phyloP scores from a whole-genome alignment of 2,329 filamentous ascomycete species.

The Phoma sp. region DNA sequence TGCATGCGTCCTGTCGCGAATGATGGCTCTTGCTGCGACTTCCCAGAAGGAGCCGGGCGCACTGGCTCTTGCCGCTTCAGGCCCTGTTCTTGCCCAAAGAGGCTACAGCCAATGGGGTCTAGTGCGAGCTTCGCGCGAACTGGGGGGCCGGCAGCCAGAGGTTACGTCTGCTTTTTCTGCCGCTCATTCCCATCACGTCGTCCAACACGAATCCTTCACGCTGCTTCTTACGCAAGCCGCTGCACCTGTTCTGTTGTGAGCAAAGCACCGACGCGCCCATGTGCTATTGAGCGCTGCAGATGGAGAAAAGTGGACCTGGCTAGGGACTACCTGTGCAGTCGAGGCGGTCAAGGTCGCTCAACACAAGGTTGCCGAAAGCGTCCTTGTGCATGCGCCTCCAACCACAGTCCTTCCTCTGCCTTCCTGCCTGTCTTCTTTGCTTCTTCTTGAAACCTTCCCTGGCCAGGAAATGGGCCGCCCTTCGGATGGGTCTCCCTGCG shows the following conservation, averaged over 20 bases:
- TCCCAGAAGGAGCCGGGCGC: slow-evolving; percentile 15
- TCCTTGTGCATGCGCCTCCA: slow-evolving; percentile 41
- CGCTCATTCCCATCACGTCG: slow-evolving; percentile 18
- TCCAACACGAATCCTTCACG: slow-evolving; percentile 14
- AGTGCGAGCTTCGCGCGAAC: slow-evolving; percentile 27
- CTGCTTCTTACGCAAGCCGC: slow-evolving; percentile 4
- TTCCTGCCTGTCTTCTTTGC: slow-evolving; percentile 28
- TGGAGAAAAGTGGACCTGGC: not conserved
- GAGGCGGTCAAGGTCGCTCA: slow-evolving; percentile 31
- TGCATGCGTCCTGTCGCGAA: slow-evolving; percentile 22
- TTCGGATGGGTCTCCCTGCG: slow-evolving; percentile 15
- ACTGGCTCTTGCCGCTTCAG: slow-evolving; percentile 14
- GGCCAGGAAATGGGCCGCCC: slow-evolving; percentile 22
- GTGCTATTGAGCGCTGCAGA: slow-evolving; percentile 3
- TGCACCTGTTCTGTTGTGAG: not conserved
- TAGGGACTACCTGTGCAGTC: slow-evolving; percentile 22
- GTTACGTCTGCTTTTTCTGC: slow-evolving; percentile 28
- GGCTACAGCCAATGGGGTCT: slow-evolving; percentile 17
- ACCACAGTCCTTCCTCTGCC: slow-evolving; percentile 32
- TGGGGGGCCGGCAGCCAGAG: slow-evolving; percentile 36
- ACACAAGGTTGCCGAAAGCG: slow-evolving; percentile 36
- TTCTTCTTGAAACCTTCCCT: slow-evolving; percentile 22
- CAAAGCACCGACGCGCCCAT: slow-evolving; percentile 5
- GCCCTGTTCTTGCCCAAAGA: slow-evolving; percentile 10
- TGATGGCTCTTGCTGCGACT: slow-evolving; percentile 28